Evolutionary conservation across 1,139 yeast genomes (phyloP).

Genomic region (Suhomyces choctaworum): DNA sequence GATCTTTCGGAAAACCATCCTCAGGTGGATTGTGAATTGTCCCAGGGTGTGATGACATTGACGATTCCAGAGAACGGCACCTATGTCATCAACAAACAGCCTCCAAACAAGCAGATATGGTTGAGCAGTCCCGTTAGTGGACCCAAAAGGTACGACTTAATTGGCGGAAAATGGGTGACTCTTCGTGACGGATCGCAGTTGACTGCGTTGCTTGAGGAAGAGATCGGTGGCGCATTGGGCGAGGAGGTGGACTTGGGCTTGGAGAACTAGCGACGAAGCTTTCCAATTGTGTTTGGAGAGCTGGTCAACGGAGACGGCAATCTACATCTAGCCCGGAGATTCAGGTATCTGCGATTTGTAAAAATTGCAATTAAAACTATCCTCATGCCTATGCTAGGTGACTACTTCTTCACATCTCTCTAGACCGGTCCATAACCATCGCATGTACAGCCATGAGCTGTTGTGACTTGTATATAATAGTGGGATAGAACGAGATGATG

Average conservation of each 20-base stretch:
- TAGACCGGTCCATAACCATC: too few relatives aligned
- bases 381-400: too few relatives aligned
- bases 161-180: conserved; percentile 60
- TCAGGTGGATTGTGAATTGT: conserved; percentile 73
- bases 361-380: too few relatives aligned
- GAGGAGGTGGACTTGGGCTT: conserved; percentile 27
- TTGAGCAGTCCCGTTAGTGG: conserved; percentile 90
- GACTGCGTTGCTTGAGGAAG: conserved; percentile 48
- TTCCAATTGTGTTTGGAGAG: too few relatives aligned
- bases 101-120: conserved; percentile 94
- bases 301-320: too few relatives aligned
- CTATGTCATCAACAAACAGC: conserved; percentile 89
- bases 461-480: too few relatives aligned
- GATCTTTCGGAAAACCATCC: conserved; percentile 57
- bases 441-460: too few relatives aligned
- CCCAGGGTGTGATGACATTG: conserved; percentile 81
- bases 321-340: background rate
- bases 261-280: conserved; percentile 17
- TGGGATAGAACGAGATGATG: too few relatives aligned
- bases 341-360: background rate
- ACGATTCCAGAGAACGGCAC: conserved; percentile 68
- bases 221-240: conserved; percentile 44
- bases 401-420: too few relatives aligned
- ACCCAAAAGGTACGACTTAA: conserved; percentile 68
- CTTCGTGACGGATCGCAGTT: conserved; percentile 55